Evolutionary conservation across 2,329 filamentous ascomycete genomes (phyloP), one percentile per base, ranked within the genome.

Genomic region (Mollisiaceae sp.): DNA sequence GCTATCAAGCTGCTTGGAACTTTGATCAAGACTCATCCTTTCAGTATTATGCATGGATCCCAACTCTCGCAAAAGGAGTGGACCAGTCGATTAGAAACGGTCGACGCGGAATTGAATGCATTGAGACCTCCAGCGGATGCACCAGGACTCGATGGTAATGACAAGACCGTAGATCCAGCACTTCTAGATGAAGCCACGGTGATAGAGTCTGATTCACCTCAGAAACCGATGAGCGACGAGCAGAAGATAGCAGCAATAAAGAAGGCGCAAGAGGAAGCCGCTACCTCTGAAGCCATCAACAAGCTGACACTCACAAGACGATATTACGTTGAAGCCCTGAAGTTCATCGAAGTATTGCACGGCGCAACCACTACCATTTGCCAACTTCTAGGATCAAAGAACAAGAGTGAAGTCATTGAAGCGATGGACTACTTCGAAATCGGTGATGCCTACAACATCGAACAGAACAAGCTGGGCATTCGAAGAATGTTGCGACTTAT

Each of bases 381-480:
- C 68, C 94, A 97, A 78, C 84, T 99, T 20, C 85, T 99, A 3
- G 92, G 93, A 6, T 96, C 95, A 36, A 92, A 92, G 75, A 99
- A 99, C 82, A 99, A 99, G 83, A 97, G 92, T 73, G 95, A 99
- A 77, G 92, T 98, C 32, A 97, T 99, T 68, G 96, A 99, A 78
- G 95, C 96, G 18, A 99, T 99, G 89, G 95, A 99, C 77, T 99
- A 96, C 79, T 97, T 99, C 72, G 93, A 96, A 72, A 88, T 97
- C 54, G 91, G 95, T 54, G 94, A 99, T 77, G 94, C 94, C 6
- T 98, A 98, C 83, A 95, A 96, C 77, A 90, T 99, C 65, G 92
- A 97, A 77, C 92, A 95, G 71, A 93, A 96, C 75, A 94, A 97
- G 77, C 81, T 90, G 45, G 95, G 96, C 64, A 98, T 99, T 74